Base-by-base conservation (phyloP, 2,329 filamentous ascomycete genomes). In the Calycina herbarum region DNA sequence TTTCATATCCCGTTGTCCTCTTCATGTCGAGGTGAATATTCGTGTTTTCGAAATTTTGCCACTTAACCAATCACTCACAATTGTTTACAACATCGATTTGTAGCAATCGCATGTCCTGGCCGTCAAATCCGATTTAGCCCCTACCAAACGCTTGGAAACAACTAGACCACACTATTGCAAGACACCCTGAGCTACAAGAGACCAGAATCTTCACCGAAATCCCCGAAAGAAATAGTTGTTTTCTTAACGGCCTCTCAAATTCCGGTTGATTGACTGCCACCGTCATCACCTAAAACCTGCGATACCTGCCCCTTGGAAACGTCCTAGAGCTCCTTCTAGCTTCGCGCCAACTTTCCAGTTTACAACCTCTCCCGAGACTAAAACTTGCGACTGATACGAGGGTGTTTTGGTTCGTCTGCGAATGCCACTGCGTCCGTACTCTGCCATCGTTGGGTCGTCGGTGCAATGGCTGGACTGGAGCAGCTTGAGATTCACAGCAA, bases 401-500 rank as follows among this genome's bases (percentile, higher is more conserved):
- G 11, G 6, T 57, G 31, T 38, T 56, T 57, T 57, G 33, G 62
- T 56, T 20, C 59, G 38, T 48, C 59, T 61, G 62, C 58, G 58
- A 27, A 64, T 64, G 63, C 51, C 56, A 54, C 63, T 65, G 63
- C 64, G 66, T 35, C 33, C 8, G 42, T 40, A 59, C 61, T 66
- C 59, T 64, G 57, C 57, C 57, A 57, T 62, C 42, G 24, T 61
- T 57, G 33, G 57, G 42, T 95, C 94, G 92, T 92, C 90, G 69
- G 92, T 68, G 62, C 66, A 68, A 97, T 97, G 94, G 93, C 92
- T 67, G 93, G 92, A 76, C 96, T 98, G 83, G 95, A 99, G 82
- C 92, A 96, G 81, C 85, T 99, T 72, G 93, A 98, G 79, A 92
- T 99, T 72, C 94, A 97, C 80, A 97, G 93, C 87, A 97, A 96